These are phyloP conservation scores for Solanum boliviense DNA, from an alignment of 257 asterid species.

Conservation along the genomic window DNA sequence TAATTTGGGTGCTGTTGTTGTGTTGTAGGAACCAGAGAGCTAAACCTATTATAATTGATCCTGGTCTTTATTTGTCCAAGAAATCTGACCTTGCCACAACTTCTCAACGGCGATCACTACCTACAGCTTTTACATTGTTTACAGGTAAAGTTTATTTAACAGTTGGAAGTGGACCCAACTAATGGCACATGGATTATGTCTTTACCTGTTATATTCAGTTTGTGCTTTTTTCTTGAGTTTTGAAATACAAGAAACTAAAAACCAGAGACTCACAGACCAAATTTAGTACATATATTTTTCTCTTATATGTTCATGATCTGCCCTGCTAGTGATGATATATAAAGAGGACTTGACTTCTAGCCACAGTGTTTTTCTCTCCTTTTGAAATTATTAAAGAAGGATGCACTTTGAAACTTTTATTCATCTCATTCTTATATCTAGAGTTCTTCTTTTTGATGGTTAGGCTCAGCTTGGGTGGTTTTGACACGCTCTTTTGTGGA, in stretches of 20 bases:
- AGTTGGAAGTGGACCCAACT: background rate
- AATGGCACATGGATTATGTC: background rate
- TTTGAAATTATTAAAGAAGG: background rate
- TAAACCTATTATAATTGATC: conserved; percentile 84
- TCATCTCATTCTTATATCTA: background rate
- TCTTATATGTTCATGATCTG: background rate
- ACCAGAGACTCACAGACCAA: background rate
- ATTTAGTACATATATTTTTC: background rate
- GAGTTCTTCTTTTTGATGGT: background rate
- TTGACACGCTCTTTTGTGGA: conserved; percentile 78
- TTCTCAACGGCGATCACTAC: conserved; percentile 85
- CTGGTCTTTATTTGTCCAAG: conserved; percentile 84
- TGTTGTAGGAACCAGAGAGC: conserved; percentile 85
- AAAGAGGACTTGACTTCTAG: background rate
- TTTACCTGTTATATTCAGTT: background rate
- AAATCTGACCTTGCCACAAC: conserved; percentile 83
- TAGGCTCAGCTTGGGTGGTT: conserved; percentile 97
- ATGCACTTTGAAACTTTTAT: background rate
- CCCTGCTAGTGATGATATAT: background rate
- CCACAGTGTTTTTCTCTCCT: background rate
- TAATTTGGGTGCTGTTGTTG: background rate
- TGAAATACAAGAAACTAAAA: background rate
- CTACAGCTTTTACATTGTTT: conserved; percentile 76
- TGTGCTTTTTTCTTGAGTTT: background rate
- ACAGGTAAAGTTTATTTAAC: conserved; percentile 45